Percentiles rank a stretch among this genome's conserved stretches.
Evolutionary conservation across 495 filamentous ascomycete genomes (phyloP).

Genomic region (Hypomontagnella submonticulosa): DNA sequence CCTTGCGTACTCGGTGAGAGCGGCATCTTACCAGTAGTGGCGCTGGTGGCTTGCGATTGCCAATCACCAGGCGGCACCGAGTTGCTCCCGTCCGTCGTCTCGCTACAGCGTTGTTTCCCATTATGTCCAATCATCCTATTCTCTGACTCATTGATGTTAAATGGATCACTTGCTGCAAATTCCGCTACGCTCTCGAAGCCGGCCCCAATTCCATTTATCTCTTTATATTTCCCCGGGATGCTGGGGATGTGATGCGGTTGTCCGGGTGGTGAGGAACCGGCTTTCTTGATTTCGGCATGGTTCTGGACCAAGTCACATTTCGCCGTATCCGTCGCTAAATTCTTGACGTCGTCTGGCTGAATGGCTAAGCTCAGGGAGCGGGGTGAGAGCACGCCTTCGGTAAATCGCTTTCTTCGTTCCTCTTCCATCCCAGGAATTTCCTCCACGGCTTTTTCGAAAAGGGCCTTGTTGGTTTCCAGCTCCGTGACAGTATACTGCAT

Average conservation of each 20-base stretch:
- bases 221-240: conserved; percentile 45
- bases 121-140: conserved; percentile 46
- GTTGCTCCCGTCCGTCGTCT: conserved; percentile 62
- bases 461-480: conserved; percentile 75
- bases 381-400: conserved; percentile 53
- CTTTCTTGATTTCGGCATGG: conserved; percentile 38
- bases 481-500: conserved; percentile 86
- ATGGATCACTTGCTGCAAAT: conserved; percentile 51
- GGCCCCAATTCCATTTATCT: conserved; percentile 53
- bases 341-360: conserved; percentile 39
- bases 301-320: conserved; percentile 34
- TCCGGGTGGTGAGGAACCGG: conserved; percentile 31
- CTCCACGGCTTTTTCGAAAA: conserved; percentile 74
- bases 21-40: conserved; percentile 66
- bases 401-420: conserved; percentile 35
- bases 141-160: conserved; percentile 44
- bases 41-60: conserved; percentile 65
- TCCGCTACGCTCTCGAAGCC: conserved; percentile 50
- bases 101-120: conserved; percentile 60
- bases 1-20: conserved; percentile 68
- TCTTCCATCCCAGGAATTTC: conserved; percentile 52
- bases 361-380: conserved; percentile 54
- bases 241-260: conserved; percentile 33
- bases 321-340: conserved; percentile 24
- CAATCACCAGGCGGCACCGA: conserved; percentile 62